Evolutionary conservation across 805 yeast species (phyloP), one percentile per base, ranked within the genome.

Genomic region (Zygosaccharomyces bisporus): DNA sequence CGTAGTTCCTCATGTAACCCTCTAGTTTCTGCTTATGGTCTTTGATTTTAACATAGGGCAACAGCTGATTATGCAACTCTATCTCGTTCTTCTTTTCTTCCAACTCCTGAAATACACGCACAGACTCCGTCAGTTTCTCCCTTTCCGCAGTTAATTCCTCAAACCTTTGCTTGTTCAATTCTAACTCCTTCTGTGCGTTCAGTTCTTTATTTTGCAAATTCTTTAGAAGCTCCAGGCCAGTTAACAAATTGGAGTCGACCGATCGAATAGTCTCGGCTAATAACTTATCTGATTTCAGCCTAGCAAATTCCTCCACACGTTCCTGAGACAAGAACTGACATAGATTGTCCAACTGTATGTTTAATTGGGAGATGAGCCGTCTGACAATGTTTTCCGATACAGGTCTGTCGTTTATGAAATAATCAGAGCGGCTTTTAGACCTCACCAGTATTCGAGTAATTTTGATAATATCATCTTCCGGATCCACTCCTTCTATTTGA

Each of bases 291-390:
- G 95, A 86, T 21, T 85, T 75, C 52, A 87, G 68, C 2, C 83
- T 77, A 0, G 97, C 95, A 70, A 93, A 93, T 52, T 86, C 88
- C 2, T 95, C 91, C 5, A 93, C 98, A 47, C 95, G 74, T 56
- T 91, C 98, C 61, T 93, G 99, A 0, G 99, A 96, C 44, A 93
- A 69, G 58, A 93, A 93, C 60, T 91, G 97, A 58, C 98, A 90
- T 39, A 91, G 71, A 60, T 91, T 93, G 60, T 88, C 95, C 45
- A 93, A 71, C 58, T 93, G 98, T 47, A 93, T 84, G 57, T 85
- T 85, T 50, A 80, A 73, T 2, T 58, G 57, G 16, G 65, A 60
- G 20, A 84, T 68, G 0, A 74, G 32, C 3, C 64, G 63, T 45
- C 70, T 74, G 3, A 88, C 73, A 4, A 58, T 59, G 9, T 54